Evolutionary conservation across 169 alveolate genomes (phyloP).

Genomic region (Plasmodium coatneyi): DNA sequence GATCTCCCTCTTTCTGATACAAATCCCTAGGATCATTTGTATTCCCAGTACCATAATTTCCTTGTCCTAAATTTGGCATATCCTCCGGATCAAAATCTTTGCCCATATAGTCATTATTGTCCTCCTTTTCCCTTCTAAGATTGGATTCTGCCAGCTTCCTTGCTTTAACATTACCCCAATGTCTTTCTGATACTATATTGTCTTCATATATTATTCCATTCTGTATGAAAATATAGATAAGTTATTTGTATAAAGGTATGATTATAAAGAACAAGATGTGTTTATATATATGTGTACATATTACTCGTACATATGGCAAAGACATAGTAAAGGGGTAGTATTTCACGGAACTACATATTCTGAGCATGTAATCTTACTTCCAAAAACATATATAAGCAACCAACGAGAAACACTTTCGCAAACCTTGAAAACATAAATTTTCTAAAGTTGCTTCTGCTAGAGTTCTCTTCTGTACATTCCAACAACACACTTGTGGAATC

Average conservation of each 20-base stretch:
- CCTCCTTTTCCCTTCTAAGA: neutral
- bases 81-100: neutral
- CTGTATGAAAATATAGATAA: neutral
- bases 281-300: neutral
- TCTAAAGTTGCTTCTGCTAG: neutral
- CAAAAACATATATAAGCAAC: neutral
- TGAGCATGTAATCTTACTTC: slow-evolving; percentile 3
- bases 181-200: neutral
- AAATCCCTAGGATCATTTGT: neutral
- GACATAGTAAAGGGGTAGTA: too few relatives aligned
- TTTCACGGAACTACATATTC: neutral
- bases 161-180: neutral
- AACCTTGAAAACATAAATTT: neutral
- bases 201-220: neutral
- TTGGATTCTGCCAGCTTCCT: slow-evolving; percentile 2
- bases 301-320: neutral
- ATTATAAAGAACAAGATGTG: neutral
- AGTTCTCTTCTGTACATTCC: neutral
- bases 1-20: neutral
- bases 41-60: neutral
- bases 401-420: neutral
- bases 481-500: neutral
- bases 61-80: neutral
- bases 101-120: neutral
- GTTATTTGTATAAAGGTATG: neutral